phyloP scores from a whole-genome alignment of 176 grass and related monocot species.

The Lolium multiflorum region DNA sequence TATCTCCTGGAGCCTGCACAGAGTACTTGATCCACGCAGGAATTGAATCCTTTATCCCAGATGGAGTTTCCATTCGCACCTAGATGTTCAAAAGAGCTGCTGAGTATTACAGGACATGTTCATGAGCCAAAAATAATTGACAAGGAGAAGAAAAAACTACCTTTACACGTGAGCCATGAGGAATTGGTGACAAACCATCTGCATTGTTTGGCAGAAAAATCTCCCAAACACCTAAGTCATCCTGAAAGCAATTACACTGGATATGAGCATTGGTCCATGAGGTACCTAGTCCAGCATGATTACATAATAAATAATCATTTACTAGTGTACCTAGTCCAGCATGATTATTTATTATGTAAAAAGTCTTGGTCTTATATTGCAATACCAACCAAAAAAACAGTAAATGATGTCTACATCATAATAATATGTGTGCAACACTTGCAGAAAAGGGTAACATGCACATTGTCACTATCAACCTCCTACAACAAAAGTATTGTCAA shows the following conservation, averaged over 20 bases:
- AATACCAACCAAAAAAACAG: background rate
- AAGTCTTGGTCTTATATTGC: background rate
- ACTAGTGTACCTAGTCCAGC: no score
- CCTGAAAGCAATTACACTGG: slow-evolving; percentile 57
- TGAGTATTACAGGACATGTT: slow-evolving; percentile 35
- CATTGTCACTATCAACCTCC: slow-evolving; percentile 4
- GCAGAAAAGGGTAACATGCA: background rate
- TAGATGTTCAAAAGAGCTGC: slow-evolving; percentile 35
- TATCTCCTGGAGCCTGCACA: slow-evolving; percentile 76
- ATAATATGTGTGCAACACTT: background rate
- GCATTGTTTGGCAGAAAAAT: slow-evolving; percentile 92
- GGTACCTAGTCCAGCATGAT: no score
- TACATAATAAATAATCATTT: no score
- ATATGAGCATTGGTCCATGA: slow-evolving; percentile 28
- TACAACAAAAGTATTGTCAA: slow-evolving; percentile 2
- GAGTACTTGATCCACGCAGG: slow-evolving; percentile 98
- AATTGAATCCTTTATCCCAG: slow-evolving; percentile 94
- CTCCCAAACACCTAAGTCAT: slow-evolving; percentile 91
- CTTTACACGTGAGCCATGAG: slow-evolving; percentile 90
- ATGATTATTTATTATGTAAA: slow-evolving; percentile 10
- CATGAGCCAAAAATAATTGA: background rate
- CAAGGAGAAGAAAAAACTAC: slow-evolving; percentile 45
- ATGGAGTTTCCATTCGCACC: slow-evolving; percentile 95
- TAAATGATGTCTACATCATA: background rate
- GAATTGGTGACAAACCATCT: slow-evolving; percentile 81